Evolutionary conservation across 306 rosid genomes (phyloP).

Genomic region (Quercus variabilis): DNA sequence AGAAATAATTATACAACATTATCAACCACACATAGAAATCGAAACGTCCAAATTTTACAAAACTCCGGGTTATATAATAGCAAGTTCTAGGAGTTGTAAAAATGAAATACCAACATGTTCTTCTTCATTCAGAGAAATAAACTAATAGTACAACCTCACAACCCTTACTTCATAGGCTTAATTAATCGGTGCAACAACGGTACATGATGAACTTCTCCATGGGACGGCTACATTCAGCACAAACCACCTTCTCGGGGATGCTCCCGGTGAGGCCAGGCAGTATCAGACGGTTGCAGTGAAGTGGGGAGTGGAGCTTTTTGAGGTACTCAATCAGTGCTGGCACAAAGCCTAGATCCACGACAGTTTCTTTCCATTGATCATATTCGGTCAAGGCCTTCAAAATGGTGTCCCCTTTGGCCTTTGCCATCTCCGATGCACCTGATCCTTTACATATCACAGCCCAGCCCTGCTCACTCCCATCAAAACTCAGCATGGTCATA

Average conservation of each 20-base stretch:
- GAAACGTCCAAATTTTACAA: background rate
- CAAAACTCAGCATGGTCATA: conserved; percentile 34
- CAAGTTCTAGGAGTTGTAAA: background rate
- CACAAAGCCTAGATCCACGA: conserved; percentile 19
- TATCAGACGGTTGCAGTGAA: conserved; percentile 35
- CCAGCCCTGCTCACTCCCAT: conserved; percentile 39
- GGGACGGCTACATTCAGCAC: conserved; percentile 39
- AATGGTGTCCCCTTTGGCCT: conserved; percentile 28
- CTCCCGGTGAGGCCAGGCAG: conserved; percentile 31
- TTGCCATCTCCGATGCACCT: conserved; percentile 20
- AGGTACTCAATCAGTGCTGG: conserved; percentile 34
- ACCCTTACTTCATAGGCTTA: no score
- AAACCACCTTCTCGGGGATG: conserved; percentile 19
- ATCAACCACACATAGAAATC: background rate
- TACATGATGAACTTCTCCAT: conserved; percentile 47
- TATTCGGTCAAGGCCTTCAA: conserved; percentile 8
- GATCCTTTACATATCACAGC: conserved; percentile 26
- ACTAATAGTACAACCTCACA: no score
- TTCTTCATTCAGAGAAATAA: no score
- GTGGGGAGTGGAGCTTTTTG: conserved; percentile 23
- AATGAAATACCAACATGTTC: background rate
- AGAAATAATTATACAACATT: background rate
- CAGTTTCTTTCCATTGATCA: conserved; percentile 32
- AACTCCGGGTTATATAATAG: background rate
- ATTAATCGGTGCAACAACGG: conserved; percentile 41